Conservation (phyloP, 192 early-diverging fungal genomes). For the Coemansia sp. region DNA sequence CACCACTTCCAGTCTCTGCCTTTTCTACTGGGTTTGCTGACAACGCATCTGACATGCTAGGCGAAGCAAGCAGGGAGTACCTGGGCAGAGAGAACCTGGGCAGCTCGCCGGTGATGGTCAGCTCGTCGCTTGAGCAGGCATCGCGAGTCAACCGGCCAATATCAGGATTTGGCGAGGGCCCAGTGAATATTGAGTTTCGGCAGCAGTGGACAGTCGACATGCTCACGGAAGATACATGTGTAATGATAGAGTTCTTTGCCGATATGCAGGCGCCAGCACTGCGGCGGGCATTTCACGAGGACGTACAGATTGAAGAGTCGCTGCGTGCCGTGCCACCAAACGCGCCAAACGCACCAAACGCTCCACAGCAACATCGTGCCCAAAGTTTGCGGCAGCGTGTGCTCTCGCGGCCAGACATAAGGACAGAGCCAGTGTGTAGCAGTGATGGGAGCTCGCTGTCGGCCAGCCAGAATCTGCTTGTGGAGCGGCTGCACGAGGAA, state of each 20-base stretch:
- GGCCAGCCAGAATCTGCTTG: constrained; percentile 35
- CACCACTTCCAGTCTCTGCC: background rate
- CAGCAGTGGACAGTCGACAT: constrained; percentile 43
- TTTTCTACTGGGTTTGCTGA: background rate
- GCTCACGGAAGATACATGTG: constrained; percentile 28
- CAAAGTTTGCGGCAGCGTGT: background rate
- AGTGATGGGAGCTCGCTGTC: background rate
- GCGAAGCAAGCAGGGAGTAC: no score
- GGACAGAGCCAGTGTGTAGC: background rate
- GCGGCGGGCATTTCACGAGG: constrained; percentile 49
- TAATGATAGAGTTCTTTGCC: constrained; percentile 47
- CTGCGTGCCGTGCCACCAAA: background rate
- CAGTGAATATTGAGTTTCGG: constrained; percentile 40
- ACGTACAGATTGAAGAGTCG: constrained; percentile 43
- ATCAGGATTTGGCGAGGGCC: constrained; percentile 37
- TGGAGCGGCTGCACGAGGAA: constrained; percentile 55
- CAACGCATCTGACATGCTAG: background rate
- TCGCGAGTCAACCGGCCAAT: constrained; percentile 21
- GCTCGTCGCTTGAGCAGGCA: constrained; percentile 19
- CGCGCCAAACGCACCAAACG: background rate
- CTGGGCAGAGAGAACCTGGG: background rate
- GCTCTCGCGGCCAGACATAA: background rate
- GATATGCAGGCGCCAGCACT: constrained; percentile 23
- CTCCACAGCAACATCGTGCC: background rate
- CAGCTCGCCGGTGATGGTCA: constrained; percentile 16